These are phyloP conservation scores for Cenchrus purpureus DNA, from an alignment of 176 grass and related monocot species.

Conservation along the genomic window DNA sequence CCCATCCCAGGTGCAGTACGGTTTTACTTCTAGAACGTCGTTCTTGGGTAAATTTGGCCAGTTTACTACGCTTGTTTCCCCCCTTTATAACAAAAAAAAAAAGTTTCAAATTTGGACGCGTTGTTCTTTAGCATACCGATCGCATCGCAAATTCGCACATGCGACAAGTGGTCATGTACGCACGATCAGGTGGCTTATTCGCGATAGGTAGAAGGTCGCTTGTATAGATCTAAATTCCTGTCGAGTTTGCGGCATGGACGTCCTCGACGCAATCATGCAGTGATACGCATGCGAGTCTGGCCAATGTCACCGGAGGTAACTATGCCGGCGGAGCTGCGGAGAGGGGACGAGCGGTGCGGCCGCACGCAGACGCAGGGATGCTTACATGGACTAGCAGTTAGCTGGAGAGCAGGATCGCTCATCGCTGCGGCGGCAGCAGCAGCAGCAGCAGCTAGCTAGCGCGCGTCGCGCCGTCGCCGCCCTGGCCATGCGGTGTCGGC, in stretches of 20 bases:
- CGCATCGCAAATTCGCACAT: not conserved
- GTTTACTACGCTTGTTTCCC: not conserved
- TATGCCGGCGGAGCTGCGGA: not conserved
- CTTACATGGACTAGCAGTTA: not conserved
- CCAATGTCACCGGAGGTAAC: not conserved
- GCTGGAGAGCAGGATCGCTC: constrained; percentile 1
- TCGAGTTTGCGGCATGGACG: not conserved
- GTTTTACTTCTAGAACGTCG: not conserved
- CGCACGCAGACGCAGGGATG: too few relatives aligned
- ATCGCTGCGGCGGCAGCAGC: not conserved
- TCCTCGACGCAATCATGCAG: not conserved
- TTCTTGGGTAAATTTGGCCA: not conserved
- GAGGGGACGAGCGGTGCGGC: not conserved
- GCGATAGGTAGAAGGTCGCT: not conserved
- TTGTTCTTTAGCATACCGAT: not conserved
- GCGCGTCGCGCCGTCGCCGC: not conserved
- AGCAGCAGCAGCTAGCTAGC: too few relatives aligned
- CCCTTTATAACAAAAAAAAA: not conserved
- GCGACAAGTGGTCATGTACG: not conserved
- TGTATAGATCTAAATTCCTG: not conserved
- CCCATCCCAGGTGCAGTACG: constrained; percentile 58
- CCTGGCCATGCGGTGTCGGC: not conserved
- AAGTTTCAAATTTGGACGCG: not conserved
- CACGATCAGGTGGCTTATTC: not conserved
- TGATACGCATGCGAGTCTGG: not conserved